These are phyloP conservation scores for Phytophthora pini DNA, from an alignment of 352 stramenopile genomes.

Conservation along the genomic window DNA sequence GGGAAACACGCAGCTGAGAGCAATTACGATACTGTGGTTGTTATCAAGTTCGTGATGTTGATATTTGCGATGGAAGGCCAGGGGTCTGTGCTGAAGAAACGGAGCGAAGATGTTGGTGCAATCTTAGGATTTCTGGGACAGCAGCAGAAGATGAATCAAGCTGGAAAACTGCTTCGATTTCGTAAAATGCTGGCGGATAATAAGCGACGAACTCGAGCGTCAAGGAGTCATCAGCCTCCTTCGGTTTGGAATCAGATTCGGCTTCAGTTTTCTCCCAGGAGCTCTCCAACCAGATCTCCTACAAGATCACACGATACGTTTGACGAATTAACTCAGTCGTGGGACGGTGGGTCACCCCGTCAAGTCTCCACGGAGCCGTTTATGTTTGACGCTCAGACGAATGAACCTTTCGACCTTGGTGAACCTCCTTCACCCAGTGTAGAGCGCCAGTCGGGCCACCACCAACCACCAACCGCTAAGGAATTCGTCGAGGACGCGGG, in stretches of 20 bases:
- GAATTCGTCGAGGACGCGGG: not conserved
- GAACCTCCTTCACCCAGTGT: constrained; percentile 1
- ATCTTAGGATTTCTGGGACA: constrained; percentile 57
- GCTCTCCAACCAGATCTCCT: constrained; percentile 10
- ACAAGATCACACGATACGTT: constrained; percentile 34
- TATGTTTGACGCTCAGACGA: constrained; percentile 32
- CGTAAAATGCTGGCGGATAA: constrained; percentile 45
- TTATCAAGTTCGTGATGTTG: constrained; percentile 79
- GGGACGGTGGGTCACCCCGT: constrained; percentile 26
- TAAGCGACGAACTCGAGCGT: constrained; percentile 20
- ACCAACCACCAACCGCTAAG: not conserved
- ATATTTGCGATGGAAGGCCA: constrained; percentile 81
- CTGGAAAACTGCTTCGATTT: constrained; percentile 54
- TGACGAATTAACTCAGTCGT: constrained; percentile 42
- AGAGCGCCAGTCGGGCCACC: not conserved
- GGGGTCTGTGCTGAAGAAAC: constrained; percentile 64
- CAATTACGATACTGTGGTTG: constrained; percentile 31
- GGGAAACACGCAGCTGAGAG: not conserved
- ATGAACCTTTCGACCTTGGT: constrained; percentile 23
- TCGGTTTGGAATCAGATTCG: constrained; percentile 38
- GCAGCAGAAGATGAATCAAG: constrained; percentile 46
- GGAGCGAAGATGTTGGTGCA: constrained; percentile 60
- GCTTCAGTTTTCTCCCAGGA: constrained; percentile 27
- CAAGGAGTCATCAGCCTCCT: constrained; percentile 3
- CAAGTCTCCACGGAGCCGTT: constrained; percentile 14